A percentile compares a stretch with the other conserved stretches of the same genome.
These are phyloP conservation scores for Lasiodiplodia citricola DNA, from an alignment of 2,329 filamentous ascomycete species.

Conservation along the genomic window DNA sequence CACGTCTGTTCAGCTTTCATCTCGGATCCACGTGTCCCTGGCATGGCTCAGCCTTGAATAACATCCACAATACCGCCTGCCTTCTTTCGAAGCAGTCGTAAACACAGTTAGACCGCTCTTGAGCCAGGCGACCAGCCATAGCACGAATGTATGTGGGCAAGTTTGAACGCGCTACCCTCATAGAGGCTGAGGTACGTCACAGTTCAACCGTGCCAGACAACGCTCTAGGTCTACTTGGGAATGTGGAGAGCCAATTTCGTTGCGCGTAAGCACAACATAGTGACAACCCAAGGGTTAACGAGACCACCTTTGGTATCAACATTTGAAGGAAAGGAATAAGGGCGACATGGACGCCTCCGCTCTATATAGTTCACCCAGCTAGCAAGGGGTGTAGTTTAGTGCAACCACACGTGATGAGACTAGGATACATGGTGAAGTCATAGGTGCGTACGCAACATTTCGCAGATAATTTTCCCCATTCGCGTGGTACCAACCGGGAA, in stretches of 20 bases:
- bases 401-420: conserved; percentile 6
- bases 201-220: neutral
- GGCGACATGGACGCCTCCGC: neutral
- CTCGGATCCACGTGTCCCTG: neutral
- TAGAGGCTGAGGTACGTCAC: neutral
- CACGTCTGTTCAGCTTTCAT: neutral
- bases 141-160: conserved; percentile 3
- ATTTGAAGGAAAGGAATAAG: neutral
- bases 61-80: neutral
- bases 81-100: too few relatives aligned
- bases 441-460: neutral
- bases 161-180: conserved; percentile 4
- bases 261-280: neutral
- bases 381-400: neutral
- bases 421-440: conserved; percentile 11
- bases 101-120: too few relatives aligned
- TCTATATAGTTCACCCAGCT: neutral
- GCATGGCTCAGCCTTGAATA: neutral
- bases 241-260: conserved; percentile 27
- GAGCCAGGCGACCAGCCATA: neutral
- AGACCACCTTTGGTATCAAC: conserved; percentile 23
- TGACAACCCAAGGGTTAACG: conserved; percentile 27
- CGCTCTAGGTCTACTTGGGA: conserved; percentile 25
- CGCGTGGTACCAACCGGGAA: neutral
- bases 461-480: neutral